Evolutionary conservation across 352 stramenopile species (phyloP), one percentile per base, ranked within the genome.

Genomic region (Globisporangium paroecandrum): DNA sequence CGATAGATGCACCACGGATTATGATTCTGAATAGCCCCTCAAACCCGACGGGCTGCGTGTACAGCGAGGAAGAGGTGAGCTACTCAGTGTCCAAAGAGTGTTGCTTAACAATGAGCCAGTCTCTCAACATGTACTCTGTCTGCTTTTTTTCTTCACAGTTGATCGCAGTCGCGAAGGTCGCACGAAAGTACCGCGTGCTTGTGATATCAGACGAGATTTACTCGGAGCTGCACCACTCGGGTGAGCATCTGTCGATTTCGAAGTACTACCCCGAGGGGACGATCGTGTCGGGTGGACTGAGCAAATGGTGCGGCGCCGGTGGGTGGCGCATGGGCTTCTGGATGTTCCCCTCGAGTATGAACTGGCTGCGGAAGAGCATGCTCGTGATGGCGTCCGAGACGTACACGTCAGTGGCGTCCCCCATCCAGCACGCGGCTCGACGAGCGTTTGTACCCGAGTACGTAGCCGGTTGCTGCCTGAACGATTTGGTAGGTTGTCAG

Each of bases 181-280:
- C 86, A 32, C 79, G 87, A 54, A 94, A 93, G 73, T 95, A 95
- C 69, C 82, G 88, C 22, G 83, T 97, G 57, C 82, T 95, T n/a
- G 87, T 96, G 24, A 86, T 96, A 25, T 96, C 89, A 47, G 89
- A 96, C 62, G 89, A 96, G 72, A 92, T 96, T 58, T 96, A 96
- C 74, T 93, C 87, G 36, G 89, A 95, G 70, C 69, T 95, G 41
- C 86, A 91, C 58, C 83, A 94, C 70, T 78, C 74, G 20, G 82
- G 83, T 27, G 75, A 82, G 9, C 89, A 96, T 49, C 53, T 91
- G 13, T 95, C 87, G 6, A 91, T 96, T 57, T 94, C 89, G 24
- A 89, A 85, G 62, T 94, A 89, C 60, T 95, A 95, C 58, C 86
- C 87, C 0, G 89, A 96, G 80, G 87, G 87, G 4, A 96, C 89